A percentile compares a stretch with the other conserved stretches of the same genome.
Conservation (phyloP, 2,329 filamentous ascomycete species). For the Kalaharituber pfeilii region DNA sequence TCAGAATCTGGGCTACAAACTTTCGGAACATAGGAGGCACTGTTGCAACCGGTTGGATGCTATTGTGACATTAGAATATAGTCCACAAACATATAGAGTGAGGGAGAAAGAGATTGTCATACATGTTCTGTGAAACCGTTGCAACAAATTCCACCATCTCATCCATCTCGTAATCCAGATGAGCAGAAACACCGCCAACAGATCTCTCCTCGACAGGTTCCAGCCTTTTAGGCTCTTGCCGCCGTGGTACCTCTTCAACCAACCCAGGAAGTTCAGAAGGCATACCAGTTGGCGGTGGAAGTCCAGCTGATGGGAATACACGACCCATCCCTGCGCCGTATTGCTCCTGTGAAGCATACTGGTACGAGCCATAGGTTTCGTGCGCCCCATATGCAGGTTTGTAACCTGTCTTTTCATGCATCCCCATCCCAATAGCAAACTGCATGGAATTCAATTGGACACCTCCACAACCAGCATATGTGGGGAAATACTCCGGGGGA, state of each 20-base stretch:
- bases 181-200: constrained; percentile 69
- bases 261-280: constrained; percentile 15
- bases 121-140: constrained; percentile 66
- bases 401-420: neutral
- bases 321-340: neutral
- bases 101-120: too few relatives aligned
- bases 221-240: constrained; percentile 18
- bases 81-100: neutral
- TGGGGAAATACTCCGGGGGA: constrained; percentile 16
- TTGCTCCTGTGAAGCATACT: neutral
- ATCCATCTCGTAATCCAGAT: constrained; percentile 93
- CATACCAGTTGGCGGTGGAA: constrained; percentile 15
- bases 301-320: neutral
- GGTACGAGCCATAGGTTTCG: neutral
- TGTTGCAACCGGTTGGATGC: constrained; percentile 5
- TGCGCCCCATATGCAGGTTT: neutral
- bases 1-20: constrained; percentile 79
- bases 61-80: neutral
- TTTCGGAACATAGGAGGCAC: constrained; percentile 46
- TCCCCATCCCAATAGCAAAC: constrained; percentile 5
- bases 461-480: constrained; percentile 10
- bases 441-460: constrained; percentile 12
- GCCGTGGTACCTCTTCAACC: constrained; percentile 12
- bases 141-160: constrained; percentile 90
- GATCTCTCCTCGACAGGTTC: constrained; percentile 20